Base-by-base conservation (phyloP, 2,329 filamentous ascomycete species). In the Hypoxylon sp. region DNA sequence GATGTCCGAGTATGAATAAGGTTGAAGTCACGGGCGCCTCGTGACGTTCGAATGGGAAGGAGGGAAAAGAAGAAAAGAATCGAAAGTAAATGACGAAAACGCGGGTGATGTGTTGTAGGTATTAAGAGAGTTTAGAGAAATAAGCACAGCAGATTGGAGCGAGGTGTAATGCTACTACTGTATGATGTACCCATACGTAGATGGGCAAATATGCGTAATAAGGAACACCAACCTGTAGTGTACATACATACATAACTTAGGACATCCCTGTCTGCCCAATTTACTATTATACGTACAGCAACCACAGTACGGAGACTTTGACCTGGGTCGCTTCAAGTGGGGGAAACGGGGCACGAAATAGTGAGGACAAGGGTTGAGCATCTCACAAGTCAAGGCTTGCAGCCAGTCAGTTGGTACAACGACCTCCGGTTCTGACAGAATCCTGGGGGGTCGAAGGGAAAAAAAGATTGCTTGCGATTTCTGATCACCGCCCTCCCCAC, bases 181-280 rank as follows among this genome's bases (percentile, higher is more conserved):
- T 68, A 71, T 71, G 66, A 69, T 74, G 72, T 74, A 73, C 70
- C 70, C 64, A 73, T 73, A 63, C 21, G 55, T 61, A 63, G 62
- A 68, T 67, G 63, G 68, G 68, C 68, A 69, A 67, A 67, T 67
- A 68, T 68, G 68, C 68, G 65, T 67, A 69, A 71, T 69, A 64
- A 71, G 68, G 68, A 66, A 64, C 60, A 65, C 68, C 60, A 57
- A 59, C 43, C 55, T 66, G 65, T 60, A 45, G 69, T 67, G 41
- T 56, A 55, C 52, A 48, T 58, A 65, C 60, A 63, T 56, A 56
- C 32, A 41, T 65, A 56, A 65, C 60, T 53, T 61, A 57, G 59
- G 57, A 52, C 36, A 65, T 46, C 68, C 70, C 61, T 72, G 68
- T 63, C 52, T 51, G 46, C 55, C 61, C 65, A 69, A 68, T 63